A percentile compares a stretch with the other conserved stretches of the same genome.
Conservation (phyloP, 176 grass and related monocot species). For the Oryza glumipatula region DNA sequence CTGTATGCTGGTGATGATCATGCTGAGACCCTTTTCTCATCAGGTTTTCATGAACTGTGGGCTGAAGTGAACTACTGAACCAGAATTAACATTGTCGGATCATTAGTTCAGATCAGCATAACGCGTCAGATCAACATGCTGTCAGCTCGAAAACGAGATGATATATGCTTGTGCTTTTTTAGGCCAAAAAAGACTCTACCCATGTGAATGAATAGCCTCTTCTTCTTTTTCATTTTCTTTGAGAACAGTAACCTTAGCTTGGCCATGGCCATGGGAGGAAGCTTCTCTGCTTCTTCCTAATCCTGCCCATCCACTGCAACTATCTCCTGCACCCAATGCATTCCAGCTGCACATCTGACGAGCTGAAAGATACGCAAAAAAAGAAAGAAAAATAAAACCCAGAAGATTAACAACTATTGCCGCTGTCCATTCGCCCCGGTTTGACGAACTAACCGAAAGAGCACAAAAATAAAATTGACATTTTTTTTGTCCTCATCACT, state of each 20-base stretch:
- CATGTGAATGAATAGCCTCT: background rate
- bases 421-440: background rate
- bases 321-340: background rate
- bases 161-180: conserved; percentile 10
- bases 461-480: background rate
- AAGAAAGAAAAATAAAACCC: background rate
- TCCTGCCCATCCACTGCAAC: background rate
- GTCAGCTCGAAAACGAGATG: conserved; percentile 6
- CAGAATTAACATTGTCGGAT: background rate
- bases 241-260: conserved; percentile 10
- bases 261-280: conserved; percentile 29
- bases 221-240: background rate
- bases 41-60: background rate
- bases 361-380: background rate
- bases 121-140: conserved; percentile 26
- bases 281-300: conserved; percentile 48
- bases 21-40: background rate
- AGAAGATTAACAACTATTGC: background rate
- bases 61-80: background rate
- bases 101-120: background rate
- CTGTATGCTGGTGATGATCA: background rate
- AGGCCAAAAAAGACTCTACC: background rate
- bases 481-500: conserved; percentile 2
- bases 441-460: conserved; percentile 34
- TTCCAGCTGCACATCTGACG: background rate